These are phyloP conservation scores for Seminavis robusta DNA, from an alignment of 108 stramenopile genomes.

Conservation along the genomic window DNA sequence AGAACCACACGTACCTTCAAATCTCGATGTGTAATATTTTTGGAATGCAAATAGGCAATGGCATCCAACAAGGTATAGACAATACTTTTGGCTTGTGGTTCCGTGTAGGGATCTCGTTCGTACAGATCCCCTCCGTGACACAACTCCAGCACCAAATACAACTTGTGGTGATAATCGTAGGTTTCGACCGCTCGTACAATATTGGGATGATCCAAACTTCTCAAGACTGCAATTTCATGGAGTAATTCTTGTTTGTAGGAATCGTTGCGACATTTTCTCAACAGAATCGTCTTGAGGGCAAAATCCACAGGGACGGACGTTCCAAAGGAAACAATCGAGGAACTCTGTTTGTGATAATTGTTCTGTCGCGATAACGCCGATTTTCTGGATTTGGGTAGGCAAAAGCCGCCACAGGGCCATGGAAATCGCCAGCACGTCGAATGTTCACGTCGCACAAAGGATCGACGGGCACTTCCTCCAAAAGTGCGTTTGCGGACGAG, in stretches of 20 bases:
- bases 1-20: no score
- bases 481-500: conserved; percentile 33
- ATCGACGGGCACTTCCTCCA: conserved; percentile 38
- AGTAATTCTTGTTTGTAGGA: conserved; percentile 12
- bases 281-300: conserved; percentile 32
- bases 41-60: conserved; percentile 51
- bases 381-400: background rate
- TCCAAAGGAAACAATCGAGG: background rate
- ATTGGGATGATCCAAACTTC: conserved; percentile 81
- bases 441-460: conserved; percentile 14
- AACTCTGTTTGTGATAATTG: background rate
- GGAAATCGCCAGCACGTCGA: background rate
- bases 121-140: conserved; percentile 87
- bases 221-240: conserved; percentile 47
- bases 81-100: conserved; percentile 59
- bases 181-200: conserved; percentile 79
- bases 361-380: background rate
- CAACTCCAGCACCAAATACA: conserved; percentile 88
- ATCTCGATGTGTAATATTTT: conserved; percentile 59
- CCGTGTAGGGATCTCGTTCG: conserved; percentile 77
- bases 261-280: background rate
- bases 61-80: conserved; percentile 50
- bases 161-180: conserved; percentile 52
- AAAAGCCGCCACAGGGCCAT: background rate
- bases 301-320: conserved; percentile 8